Evolutionary conservation across 2,329 filamentous ascomycete genomes (phyloP), one percentile per base, ranked within the genome.

Genomic region (Penicillium sp.): DNA sequence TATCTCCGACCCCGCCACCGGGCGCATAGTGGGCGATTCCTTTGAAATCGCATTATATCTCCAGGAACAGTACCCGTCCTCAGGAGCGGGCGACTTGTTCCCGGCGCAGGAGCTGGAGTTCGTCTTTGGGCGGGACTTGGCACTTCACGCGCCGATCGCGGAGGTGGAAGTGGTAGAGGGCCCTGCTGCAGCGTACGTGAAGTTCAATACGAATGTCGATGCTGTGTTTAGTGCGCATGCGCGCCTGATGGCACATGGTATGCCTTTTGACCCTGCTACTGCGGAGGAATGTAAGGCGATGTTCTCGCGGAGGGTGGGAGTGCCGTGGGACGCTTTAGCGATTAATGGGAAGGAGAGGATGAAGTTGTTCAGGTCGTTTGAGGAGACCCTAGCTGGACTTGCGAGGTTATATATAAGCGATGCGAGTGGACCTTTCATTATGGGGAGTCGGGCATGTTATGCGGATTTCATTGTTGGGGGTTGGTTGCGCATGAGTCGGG

Each of bases 11-110:
- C 67, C 73, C 0, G 53, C 63, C 17, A 80, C 77, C 8, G 42
- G 0, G 65, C 63, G 5, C 56, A 69, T 0, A 48, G 75, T 87
- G 3, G 85, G 85, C 5, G 86, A 88, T 70, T 84, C 84, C 2
- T 86, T 87, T 64, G 85, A 88, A 50, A 88, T 88, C 57, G 86
- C 85, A 7, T 69, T 80, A 26, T 82, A 86, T 62, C 75, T 88
- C 2, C 78, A 87, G 25, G 70, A 77, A 1, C 75, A 67, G 0
- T 85, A 82, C 52, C 82, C 83, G 4, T 44, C 28, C 4, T 31
- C 42, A 0, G 78, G 78, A 1, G 72, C 65, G 1, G 76, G 77
- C 0, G 67, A 77, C 43, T 73, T 87, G 2, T 82, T 87, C 61
- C 79, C 79, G 0, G 45, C 68, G 0, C 67, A 71, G 43, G 69